Evolutionary conservation across 768 basidiomycete species (phyloP), one percentile per base, ranked within the genome.

Genomic region (Tricholoma hemisulphureum): DNA sequence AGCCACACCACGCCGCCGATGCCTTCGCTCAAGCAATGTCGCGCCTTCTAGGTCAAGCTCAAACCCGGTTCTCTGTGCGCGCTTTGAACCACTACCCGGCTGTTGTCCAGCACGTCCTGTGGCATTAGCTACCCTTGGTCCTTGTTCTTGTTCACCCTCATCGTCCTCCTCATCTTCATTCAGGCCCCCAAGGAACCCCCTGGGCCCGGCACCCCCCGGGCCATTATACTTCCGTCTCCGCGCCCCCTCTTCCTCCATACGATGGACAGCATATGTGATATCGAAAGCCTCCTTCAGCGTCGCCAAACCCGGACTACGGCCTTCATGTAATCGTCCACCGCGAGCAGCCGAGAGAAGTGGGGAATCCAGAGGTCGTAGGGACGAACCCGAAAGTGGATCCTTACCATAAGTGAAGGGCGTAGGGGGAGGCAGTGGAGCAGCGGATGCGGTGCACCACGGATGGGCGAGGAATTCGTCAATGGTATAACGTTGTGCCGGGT

Each of bases 171-270:
- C 95, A 54, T 94, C 95, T 67, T 98, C 97, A 71, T 98, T 97
- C 61, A 99, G 80, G 5, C 89, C 93, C 8, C 80, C 80, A 20
- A 98, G 74, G 77, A 90, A 92, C 4, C 91, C 91, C 51, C 85
- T 82, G 3, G 76, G 75, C 20, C 94, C 95, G 0, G 86, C 89
- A 26, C 89, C 93, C 16, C 87, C 88, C 3, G 84, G 81, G 10
- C 86, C 88, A 55, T 90, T 87, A 73, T 89, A 90, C 46, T 89
- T 93, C 23, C 91, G 83, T 51, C 93, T 79, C 55, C 92, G 82
- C 0, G 91, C 91, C 13, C 95, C 96, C 73, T 99, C 97, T 72
- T 99, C 97, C 70, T 98, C 96, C 96, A 98, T 98, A 16, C 96
- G 87, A 72, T 99, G 97, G 0, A 99, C 97, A 3, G 97, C 96